These are phyloP conservation scores for Aspergillus candidus DNA, from an alignment of 2,329 filamentous ascomycete genomes.

Conservation along the genomic window DNA sequence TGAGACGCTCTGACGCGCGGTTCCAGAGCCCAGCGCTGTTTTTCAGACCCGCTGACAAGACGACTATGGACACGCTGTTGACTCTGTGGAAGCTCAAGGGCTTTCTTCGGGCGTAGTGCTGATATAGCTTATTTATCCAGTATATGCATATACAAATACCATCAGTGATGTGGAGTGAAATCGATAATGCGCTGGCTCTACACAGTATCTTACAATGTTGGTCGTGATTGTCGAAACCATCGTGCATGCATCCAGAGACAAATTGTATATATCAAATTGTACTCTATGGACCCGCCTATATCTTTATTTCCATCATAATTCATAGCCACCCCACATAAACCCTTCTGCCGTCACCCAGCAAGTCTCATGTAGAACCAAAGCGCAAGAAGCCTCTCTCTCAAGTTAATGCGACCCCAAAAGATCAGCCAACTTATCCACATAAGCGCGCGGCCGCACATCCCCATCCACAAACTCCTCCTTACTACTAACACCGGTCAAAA, in stretches of 20 bases:
- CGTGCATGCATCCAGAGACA: too few relatives aligned
- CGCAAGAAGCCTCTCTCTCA: too few relatives aligned
- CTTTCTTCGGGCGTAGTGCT: constrained; percentile 13
- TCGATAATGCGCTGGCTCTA: too few relatives aligned
- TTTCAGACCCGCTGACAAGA: constrained; percentile 26
- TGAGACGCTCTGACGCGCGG: constrained; percentile 21
- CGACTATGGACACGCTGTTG: constrained; percentile 27
- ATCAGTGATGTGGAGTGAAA: neutral
- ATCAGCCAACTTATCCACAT: constrained; percentile 79
- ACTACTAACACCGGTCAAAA: constrained; percentile 78
- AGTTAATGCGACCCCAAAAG: constrained; percentile 42
- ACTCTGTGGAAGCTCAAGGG: constrained; percentile 37
- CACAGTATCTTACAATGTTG: too few relatives aligned
- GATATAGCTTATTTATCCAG: neutral
- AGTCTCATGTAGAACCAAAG: neutral
- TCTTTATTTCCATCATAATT: constrained; percentile 1
- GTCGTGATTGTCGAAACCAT: too few relatives aligned
- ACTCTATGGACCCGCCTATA: constrained; percentile 2
- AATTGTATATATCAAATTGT: too few relatives aligned
- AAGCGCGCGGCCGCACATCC: constrained; percentile 68
- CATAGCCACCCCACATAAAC: neutral
- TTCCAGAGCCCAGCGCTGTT: constrained; percentile 32
- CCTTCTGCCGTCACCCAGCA: neutral
- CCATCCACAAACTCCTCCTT: constrained; percentile 78
- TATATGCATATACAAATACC: neutral